Conservation (phyloP, 208 protist species). For the Vickermania ingenoplastis region DNA sequence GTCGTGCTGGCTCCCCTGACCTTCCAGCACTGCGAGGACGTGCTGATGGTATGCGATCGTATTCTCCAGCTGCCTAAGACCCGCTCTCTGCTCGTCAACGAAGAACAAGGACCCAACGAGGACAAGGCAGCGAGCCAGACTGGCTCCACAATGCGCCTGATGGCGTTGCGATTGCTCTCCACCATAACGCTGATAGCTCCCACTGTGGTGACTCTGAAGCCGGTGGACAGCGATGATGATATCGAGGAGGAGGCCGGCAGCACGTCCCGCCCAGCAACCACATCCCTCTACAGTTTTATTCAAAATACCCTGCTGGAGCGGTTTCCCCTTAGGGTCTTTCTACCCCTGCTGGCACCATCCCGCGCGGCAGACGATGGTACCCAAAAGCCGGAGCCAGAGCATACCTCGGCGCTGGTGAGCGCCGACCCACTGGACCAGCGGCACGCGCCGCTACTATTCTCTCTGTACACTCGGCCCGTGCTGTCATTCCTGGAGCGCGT, state of each 20-base stretch:
- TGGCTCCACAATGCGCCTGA: no score
- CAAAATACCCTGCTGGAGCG: slow-evolving; percentile 13
- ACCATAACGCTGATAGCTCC: neutral
- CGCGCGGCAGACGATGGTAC: slow-evolving; percentile 6
- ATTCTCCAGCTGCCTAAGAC: neutral
- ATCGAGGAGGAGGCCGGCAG: neutral
- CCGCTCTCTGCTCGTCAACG: neutral
- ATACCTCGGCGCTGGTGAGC: no score
- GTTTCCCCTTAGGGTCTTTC: slow-evolving; percentile 43
- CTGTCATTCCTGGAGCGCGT: slow-evolving; percentile 34
- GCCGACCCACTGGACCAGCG: no score
- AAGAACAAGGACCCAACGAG: neutral
- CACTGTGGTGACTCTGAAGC: neutral
- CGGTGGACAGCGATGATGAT: neutral
- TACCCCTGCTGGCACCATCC: slow-evolving; percentile 25
- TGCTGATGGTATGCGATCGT: neutral
- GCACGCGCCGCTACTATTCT: neutral
- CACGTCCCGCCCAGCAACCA: neutral
- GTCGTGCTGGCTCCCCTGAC: neutral
- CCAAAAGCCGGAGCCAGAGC: neutral
- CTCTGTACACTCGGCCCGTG: slow-evolving; percentile 12
- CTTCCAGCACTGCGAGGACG: neutral
- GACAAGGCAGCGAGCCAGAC: neutral
- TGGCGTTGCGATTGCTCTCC: neutral
- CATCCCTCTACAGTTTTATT: neutral